Evolutionary conservation across 2,329 filamentous ascomycete genomes (phyloP), one percentile per base, ranked within the genome.

Genomic region (Neurospora crassa): DNA sequence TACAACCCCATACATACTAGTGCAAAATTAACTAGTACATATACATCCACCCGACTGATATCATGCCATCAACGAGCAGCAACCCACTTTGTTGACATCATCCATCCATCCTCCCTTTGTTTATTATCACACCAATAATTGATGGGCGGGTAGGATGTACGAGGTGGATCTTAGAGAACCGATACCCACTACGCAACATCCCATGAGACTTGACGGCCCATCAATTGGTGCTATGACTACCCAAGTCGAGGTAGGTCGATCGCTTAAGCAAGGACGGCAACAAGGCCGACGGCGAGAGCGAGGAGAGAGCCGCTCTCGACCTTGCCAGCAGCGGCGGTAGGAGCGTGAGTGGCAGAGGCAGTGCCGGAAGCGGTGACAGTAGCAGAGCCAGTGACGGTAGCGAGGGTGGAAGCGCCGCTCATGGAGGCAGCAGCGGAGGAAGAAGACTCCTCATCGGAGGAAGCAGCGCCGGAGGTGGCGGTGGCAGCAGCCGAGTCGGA

Each of bases 221-320:
- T 63, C 16, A 1, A 1, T 34, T 6, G 53, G 53, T n/a, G 53
- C 2, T 4, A 16, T 18, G 34, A 37, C 7, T 37, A 37, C 34
- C 34, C 34, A 6, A 6, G 34, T 37, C 34, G 7, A 37, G 34
- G 34, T 37, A 37, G 37, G 6, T 4, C 16, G 24, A 7, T 59
- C 53, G 53, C 42, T 72, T 74, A 76, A 68, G 71, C 71, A 59
- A 75, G 67, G 41, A 74, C 67, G 59, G 74, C 74, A 18, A 72
- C 69, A 8, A 74, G 68, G 69, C 74, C 74, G 45, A 72, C 71
- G 18, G 72, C 71, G 10, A 75, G 70, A 18, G 74, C 74, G 14
- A 74, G 20, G 24, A 76, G 43, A 67, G 69, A 69, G 34, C 74
- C 74, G 16, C 68, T 70, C 69, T 68, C 40, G 18, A 70, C 68